These are phyloP conservation scores for Citrullus colocynthis DNA, from an alignment of 306 rosid species.

Conservation along the genomic window DNA sequence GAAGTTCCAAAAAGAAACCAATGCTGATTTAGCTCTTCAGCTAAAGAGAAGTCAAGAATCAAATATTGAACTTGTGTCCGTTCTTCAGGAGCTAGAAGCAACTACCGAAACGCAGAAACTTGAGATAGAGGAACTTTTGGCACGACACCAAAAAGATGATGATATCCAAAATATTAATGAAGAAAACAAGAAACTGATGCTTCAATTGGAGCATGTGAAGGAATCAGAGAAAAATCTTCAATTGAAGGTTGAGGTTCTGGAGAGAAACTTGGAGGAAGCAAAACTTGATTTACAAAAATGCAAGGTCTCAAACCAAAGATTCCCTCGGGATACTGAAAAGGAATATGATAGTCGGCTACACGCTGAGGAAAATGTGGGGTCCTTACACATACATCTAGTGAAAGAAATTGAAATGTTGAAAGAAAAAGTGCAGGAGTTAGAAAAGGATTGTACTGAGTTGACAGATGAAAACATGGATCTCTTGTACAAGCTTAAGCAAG, in stretches of 20 bases:
- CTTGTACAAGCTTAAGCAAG: constrained; percentile 71
- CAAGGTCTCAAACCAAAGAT: constrained; percentile 21
- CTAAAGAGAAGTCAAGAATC: constrained; percentile 76
- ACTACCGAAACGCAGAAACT: constrained; percentile 52
- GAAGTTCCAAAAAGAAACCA: constrained; percentile 63
- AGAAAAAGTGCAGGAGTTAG: constrained; percentile 79
- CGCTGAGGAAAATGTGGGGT: constrained; percentile 34
- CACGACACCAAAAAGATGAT: constrained; percentile 27
- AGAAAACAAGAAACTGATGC: constrained; percentile 33
- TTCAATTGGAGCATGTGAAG: constrained; percentile 41
- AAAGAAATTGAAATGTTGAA: constrained; percentile 46
- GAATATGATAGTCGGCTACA: constrained; percentile 29
- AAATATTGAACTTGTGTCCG: constrained; percentile 73
- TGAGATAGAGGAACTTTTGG: constrained; percentile 53
- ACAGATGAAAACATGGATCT: constrained; percentile 92
- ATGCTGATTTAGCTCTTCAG: constrained; percentile 59
- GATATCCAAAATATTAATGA: constrained; percentile 35
- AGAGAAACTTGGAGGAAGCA: constrained; percentile 44
- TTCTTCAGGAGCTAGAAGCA: constrained; percentile 84
- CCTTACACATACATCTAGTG: constrained; percentile 30
- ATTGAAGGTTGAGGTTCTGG: constrained; percentile 41
- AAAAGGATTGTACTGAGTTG: constrained; percentile 83
- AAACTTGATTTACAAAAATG: constrained; percentile 22
- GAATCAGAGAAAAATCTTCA: constrained; percentile 52
- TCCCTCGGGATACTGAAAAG: constrained; percentile 25